Evolutionary conservation across 2,329 filamentous ascomycete genomes (phyloP).

Genomic region (Alternaria conjuncta): DNA sequence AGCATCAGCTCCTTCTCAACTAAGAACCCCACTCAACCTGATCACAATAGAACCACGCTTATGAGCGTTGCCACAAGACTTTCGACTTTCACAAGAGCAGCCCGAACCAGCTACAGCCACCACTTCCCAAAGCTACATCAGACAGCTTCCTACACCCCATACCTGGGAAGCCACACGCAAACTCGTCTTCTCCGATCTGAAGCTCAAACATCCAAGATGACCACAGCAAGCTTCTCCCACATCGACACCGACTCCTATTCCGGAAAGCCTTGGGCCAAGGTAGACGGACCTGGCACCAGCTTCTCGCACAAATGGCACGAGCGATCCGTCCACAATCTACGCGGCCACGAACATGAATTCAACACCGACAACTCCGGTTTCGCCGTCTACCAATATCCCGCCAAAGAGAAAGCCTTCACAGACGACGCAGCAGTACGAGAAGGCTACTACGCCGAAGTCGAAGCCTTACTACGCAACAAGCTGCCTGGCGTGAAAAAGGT

Average conservation of each 20-base stretch:
- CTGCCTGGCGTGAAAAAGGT: constrained; percentile 65
- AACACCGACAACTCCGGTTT: constrained; percentile 66
- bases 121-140: neutral
- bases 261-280: constrained; percentile 68
- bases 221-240: constrained; percentile 65
- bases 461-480: constrained; percentile 61
- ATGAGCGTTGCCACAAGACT: neutral
- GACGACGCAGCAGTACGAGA: constrained; percentile 62
- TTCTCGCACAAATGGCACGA: constrained; percentile 57
- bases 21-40: neutral
- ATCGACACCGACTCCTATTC: constrained; percentile 62
- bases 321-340: constrained; percentile 62
- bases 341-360: constrained; percentile 59
- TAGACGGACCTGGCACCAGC: constrained; percentile 65
- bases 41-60: neutral
- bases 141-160: neutral
- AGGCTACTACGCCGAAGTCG: constrained; percentile 68
- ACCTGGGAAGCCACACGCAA: neutral
- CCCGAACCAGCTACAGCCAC: neutral
- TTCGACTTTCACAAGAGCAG: neutral
- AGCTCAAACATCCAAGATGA: constrained; percentile 54
- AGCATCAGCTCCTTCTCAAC: neutral
- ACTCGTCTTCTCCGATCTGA: neutral
- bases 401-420: constrained; percentile 61
- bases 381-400: constrained; percentile 60